Percentiles rank a stretch among this genome's conserved stretches.
These are phyloP conservation scores for Stagonosporopsis cucurbitacearum DNA, from an alignment of 2,329 filamentous ascomycete genomes.

Conservation along the genomic window DNA sequence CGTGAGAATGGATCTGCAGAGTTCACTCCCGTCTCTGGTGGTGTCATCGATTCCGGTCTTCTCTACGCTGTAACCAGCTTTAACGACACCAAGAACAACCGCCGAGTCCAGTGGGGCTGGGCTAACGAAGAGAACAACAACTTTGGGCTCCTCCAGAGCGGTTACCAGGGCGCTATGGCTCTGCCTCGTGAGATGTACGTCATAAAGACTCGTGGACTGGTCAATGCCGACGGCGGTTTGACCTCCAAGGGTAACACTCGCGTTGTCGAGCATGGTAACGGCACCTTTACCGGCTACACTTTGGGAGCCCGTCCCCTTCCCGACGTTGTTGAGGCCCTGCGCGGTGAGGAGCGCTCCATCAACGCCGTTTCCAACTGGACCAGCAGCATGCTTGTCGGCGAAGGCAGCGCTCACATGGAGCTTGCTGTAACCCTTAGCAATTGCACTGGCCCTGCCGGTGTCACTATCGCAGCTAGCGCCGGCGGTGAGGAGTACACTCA, in stretches of 20 bases:
- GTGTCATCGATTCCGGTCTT: conserved; percentile 53
- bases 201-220: conserved; percentile 50
- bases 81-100: conserved; percentile 57
- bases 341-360: conserved; percentile 32
- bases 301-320: conserved; percentile 53
- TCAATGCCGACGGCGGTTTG: conserved; percentile 45
- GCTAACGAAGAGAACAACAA: conserved; percentile 53
- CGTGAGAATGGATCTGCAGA: conserved; percentile 54
- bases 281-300: conserved; percentile 53
- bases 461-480: conserved; percentile 53
- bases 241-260: conserved; percentile 46
- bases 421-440: conserved; percentile 50
- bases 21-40: conserved; percentile 54
- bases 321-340: conserved; percentile 53
- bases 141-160: conserved; percentile 52
- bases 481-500: conserved; percentile 53
- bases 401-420: conserved; percentile 50
- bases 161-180: conserved; percentile 54
- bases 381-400: conserved; percentile 33
- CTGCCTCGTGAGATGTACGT: conserved; percentile 57
- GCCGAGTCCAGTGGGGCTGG: conserved; percentile 58
- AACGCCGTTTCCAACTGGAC: conserved; percentile 25
- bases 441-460: conserved; percentile 50
- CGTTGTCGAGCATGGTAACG: conserved; percentile 44
- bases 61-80: conserved; percentile 56